Percentiles rank a stretch among this genome's conserved stretches.
Evolutionary conservation across 208 protist genomes (phyloP).

Genomic region (Acanthamoeba sp.): DNA sequence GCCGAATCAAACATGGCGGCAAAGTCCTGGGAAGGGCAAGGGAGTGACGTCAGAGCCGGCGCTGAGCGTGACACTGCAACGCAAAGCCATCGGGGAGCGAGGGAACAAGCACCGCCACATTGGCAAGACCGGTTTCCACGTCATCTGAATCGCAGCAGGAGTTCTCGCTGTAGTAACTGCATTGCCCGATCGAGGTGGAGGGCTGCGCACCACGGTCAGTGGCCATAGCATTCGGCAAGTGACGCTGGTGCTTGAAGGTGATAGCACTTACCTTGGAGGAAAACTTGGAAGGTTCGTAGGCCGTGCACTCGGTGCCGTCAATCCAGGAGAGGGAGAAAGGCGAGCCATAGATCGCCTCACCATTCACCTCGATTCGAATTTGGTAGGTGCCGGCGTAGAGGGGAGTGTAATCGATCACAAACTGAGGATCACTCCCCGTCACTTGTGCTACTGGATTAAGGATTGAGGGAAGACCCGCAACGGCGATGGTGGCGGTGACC

Average conservation of each 20-base stretch:
- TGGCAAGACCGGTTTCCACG: not conserved
- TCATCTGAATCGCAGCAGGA: conserved; percentile 38
- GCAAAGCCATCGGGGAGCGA: too few relatives aligned
- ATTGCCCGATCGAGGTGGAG: not conserved
- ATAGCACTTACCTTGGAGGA: conserved; percentile 64
- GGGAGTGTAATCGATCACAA: not conserved
- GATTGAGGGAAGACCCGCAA: not conserved
- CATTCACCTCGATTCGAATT: conserved; percentile 37
- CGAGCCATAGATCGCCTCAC: conserved; percentile 26
- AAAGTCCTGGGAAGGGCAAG: conserved; percentile 67
- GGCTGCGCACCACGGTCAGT: not conserved
- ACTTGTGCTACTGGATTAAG: not conserved
- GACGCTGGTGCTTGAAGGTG: too few relatives aligned
- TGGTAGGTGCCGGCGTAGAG: conserved; percentile 12
- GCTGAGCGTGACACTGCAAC: too few relatives aligned
- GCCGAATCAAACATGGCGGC: not conserved
- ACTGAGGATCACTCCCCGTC: not conserved
- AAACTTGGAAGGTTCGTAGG: not conserved
- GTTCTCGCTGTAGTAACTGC: conserved; percentile 58
- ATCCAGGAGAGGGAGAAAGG: conserved; percentile 53
- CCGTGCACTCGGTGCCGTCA: not conserved
- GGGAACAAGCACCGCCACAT: not conserved
- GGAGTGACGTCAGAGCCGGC: too few relatives aligned
- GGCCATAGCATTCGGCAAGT: not conserved
- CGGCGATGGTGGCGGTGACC: not conserved